These are phyloP conservation scores for Cryptococcus sp. DNA, from an alignment of 1,284 basidiomycete species.

Conservation along the genomic window DNA sequence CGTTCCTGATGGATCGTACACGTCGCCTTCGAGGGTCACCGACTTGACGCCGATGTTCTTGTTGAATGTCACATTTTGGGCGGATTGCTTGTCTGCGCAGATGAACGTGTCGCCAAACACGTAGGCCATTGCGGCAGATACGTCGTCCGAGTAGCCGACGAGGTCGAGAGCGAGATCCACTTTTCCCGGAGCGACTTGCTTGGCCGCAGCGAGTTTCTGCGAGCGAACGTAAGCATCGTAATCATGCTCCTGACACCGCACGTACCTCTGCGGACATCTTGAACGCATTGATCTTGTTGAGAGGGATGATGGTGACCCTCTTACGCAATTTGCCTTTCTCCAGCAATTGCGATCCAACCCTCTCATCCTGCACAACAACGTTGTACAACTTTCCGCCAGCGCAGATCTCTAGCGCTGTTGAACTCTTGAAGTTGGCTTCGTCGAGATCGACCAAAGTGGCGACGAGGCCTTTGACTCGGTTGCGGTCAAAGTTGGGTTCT, in stretches of 20 bases:
- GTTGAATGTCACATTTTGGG: slow-evolving; percentile 86
- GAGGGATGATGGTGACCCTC: slow-evolving; percentile 89
- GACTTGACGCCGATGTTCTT: slow-evolving; percentile 73
- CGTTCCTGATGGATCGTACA: slow-evolving; percentile 95
- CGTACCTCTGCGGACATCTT: slow-evolving; percentile 66
- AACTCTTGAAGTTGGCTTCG: slow-evolving; percentile 69
- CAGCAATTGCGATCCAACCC: slow-evolving; percentile 81
- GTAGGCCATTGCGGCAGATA: slow-evolving; percentile 85
- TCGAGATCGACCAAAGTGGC: slow-evolving; percentile 79
- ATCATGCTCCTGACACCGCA: slow-evolving; percentile 2
- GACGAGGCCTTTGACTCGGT: slow-evolving; percentile 90
- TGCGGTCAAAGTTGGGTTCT: slow-evolving; percentile 77
- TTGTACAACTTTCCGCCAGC: slow-evolving; percentile 93
- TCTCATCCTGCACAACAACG: slow-evolving; percentile 89
- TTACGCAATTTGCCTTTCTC: slow-evolving; percentile 78
- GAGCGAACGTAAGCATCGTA: background rate
- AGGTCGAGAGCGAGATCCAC: slow-evolving; percentile 84
- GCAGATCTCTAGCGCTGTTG: slow-evolving; percentile 90
- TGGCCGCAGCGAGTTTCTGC: slow-evolving; percentile 76
- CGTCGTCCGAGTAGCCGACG: slow-evolving; percentile 81
- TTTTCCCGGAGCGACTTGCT: slow-evolving; percentile 76
- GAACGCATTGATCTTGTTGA: slow-evolving; percentile 84
- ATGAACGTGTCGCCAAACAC: slow-evolving; percentile 94
- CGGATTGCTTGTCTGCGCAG: slow-evolving; percentile 85
- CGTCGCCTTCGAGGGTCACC: slow-evolving; percentile 91